Base-by-base conservation (phyloP, 768 basidiomycete genomes). In the Auriscalpium microsporum region DNA sequence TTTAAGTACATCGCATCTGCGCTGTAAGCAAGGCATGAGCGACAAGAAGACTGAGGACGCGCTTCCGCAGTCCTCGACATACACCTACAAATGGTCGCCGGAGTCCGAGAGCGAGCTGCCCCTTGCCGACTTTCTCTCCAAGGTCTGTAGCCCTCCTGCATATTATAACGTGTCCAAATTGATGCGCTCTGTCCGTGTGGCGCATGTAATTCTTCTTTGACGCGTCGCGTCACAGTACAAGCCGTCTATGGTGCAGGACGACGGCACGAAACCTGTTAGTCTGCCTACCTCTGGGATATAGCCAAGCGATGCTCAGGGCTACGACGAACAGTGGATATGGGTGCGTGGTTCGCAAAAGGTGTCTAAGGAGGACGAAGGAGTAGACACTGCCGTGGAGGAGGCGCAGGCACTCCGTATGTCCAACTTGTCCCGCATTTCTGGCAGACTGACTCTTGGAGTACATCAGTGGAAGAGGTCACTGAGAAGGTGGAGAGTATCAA, bases 171-270 rank as follows among this genome's bases (percentile, higher is more conserved):
- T 7, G 28, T 28, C 28, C 28, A 28, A 28, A 28, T 28, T 28
- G 28, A 28, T 4, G 28, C 5, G 4, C 28, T 28, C 2, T 28
- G 5, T 7, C 5, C 28, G 1, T 28, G 7, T 53, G 40, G 13
- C 14, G 53, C 21, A 8, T 46, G 33, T 50, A 44, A 56, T 56
- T 34, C 59, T 55, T 17, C 33, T 9, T 16, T 47, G 52, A 17
- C 10, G 48, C 35, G 48, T 33, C 36, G 50, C 3, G 7, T 19
- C 40, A n/a, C 58, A 88, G 86, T 86, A 80, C 59, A 84, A 75
- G 52, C 87, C 87, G 1, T 87, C 86, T 16, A 84, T 88, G 85
- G 82, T 87, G 10, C 80, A 86, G 60, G 80, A 89, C 63, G 84
- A 88, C 56, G 87, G 86, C 4, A 83, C 75, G 0, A 88, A 87